A percentile compares a stretch with the other conserved stretches of the same genome.
Conservation (phyloP, 73 alveolate species). For the Breviolum minutum region DNA sequence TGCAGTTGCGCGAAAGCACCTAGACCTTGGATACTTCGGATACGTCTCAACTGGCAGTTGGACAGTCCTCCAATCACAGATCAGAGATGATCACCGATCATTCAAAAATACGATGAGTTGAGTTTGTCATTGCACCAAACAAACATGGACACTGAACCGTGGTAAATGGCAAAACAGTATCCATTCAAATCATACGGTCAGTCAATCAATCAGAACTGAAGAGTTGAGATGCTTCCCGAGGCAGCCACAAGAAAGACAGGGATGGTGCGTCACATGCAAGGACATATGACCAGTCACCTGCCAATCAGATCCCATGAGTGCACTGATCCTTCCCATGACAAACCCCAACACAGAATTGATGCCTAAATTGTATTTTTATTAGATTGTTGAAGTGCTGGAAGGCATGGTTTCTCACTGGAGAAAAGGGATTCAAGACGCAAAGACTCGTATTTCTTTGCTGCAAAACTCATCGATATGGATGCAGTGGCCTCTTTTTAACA, state of each 20-base stretch:
- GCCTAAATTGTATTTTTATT: too few relatives aligned
- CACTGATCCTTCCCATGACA: not conserved
- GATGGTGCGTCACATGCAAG: slow-evolving; percentile 59
- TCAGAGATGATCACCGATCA: not conserved
- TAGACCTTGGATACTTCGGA: not conserved
- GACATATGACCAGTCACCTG: slow-evolving; percentile 39
- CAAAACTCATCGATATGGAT: too few relatives aligned
- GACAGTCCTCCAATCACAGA: not conserved
- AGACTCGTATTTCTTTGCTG: too few relatives aligned
- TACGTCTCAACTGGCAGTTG: not conserved
- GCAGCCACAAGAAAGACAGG: slow-evolving; percentile 16
- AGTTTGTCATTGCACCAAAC: too few relatives aligned
- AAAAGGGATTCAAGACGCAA: too few relatives aligned
- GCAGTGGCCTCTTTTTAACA: too few relatives aligned
- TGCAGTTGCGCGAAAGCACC: slow-evolving; percentile 44
- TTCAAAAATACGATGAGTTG: not conserved
- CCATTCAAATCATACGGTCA: not conserved
- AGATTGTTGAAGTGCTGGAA: too few relatives aligned
- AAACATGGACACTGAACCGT: too few relatives aligned
- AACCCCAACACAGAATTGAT: not conserved
- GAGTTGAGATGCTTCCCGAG: not conserved
- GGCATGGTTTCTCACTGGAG: too few relatives aligned
- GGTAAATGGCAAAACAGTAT: too few relatives aligned
- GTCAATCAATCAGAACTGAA: not conserved
- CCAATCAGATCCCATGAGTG: not conserved